Evolutionary conservation across 2,329 filamentous ascomycete genomes (phyloP).

Genomic region (Pleochaeta shiraiana): DNA sequence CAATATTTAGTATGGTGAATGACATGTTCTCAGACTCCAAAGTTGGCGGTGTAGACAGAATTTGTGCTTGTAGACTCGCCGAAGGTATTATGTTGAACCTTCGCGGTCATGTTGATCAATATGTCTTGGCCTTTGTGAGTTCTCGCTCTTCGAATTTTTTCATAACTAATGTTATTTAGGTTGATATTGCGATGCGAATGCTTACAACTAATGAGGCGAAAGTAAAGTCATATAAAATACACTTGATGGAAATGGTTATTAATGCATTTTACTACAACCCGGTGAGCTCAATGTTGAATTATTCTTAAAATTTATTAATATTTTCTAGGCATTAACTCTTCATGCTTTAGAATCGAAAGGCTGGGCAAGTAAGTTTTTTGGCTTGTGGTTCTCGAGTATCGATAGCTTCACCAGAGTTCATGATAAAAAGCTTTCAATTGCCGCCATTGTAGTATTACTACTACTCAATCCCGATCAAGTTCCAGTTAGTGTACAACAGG

Average conservation of each 20-base stretch:
- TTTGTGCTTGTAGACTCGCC: conserved; percentile 92
- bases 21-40: conserved; percentile 90
- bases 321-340: conserved; percentile 38
- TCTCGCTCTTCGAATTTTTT: not conserved
- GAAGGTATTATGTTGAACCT: conserved; percentile 96
- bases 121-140: conserved; percentile 53
- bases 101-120: conserved; percentile 68
- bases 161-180: conserved; percentile 18
- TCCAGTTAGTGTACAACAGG: conserved; percentile 77
- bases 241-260: conserved; percentile 98
- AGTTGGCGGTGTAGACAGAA: conserved; percentile 80
- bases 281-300: conserved; percentile 10
- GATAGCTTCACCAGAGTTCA: conserved; percentile 84
- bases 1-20: conserved; percentile 80
- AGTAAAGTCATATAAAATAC: conserved; percentile 84
- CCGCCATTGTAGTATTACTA: conserved; percentile 72
- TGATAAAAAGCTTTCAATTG: conserved; percentile 96
- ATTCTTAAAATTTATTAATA: not conserved
- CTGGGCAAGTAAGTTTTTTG: conserved; percentile 99
- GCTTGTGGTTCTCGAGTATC: conserved; percentile 93
- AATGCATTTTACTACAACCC: conserved; percentile 98
- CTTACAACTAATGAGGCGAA: conserved; percentile 56
- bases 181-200: conserved; percentile 70
- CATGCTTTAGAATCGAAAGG: conserved; percentile 74
- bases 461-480: conserved; percentile 62